These are phyloP conservation scores for Ceratobasidium sp. DNA, from an alignment of 1,284 basidiomycete genomes.

Conservation along the genomic window DNA sequence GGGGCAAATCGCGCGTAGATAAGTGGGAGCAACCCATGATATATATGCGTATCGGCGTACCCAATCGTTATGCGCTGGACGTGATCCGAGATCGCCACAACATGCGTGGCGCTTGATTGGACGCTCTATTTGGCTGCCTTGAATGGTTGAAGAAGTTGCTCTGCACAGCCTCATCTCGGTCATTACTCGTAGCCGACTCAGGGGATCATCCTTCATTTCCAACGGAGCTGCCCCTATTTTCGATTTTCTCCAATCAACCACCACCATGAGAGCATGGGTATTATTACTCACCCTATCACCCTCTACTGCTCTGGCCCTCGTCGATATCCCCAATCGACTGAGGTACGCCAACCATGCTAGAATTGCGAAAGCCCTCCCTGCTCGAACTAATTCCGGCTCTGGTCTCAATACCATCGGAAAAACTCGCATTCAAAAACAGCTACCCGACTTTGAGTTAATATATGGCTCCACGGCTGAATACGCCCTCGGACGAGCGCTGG, in stretches of 20 bases:
- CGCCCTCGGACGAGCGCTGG: constrained; percentile 24
- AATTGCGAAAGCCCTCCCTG: neutral
- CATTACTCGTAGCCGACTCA: neutral
- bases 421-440: neutral
- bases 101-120: no score
- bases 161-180: neutral
- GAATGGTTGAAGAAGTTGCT: neutral
- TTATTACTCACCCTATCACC: neutral
- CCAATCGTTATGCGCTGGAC: no score
- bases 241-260: neutral
- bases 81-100: no score
- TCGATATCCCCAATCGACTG: neutral
- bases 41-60: no score
- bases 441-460: constrained; percentile 23
- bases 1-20: no score
- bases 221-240: no score
- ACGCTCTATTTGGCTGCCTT: no score
- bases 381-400: neutral
- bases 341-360: neutral
- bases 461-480: constrained; percentile 33
- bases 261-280: neutral
- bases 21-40: no score
- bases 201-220: no score
- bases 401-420: neutral
- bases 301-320: neutral